Base-by-base conservation (phyloP, 176 grass and related monocot species). In the Oryza rufipogon region DNA sequence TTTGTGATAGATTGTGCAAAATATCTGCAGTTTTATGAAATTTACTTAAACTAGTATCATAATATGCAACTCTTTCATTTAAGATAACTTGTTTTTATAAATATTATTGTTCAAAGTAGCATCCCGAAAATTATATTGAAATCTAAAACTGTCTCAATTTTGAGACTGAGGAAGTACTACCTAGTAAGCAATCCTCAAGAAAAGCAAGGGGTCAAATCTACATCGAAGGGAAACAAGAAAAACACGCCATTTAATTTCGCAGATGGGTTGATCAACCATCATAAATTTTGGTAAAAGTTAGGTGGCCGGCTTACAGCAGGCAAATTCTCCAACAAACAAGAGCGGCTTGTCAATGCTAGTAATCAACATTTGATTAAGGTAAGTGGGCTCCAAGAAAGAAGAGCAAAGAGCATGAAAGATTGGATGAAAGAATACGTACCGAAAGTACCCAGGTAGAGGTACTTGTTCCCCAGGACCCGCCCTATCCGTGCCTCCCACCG, bases 401-500 rank as follows among this genome's bases (percentile, higher is more conserved):
- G 70, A 42, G 13, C 66, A 86, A 86, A 78, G 78, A 78, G 68
- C 26, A 74, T 82, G 88, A 63, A 58, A 58, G 52, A 7, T 58
- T 58, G 52, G 52, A 20, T 58, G 52, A 17, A 63, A 63, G 58
- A 9, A 63, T 23, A 44, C 87, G 60, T 91, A 98, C 96, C 80
- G 70, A 92, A 98, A 70, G 96, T 98, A 74, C 96, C 96, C 56
- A 98, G 32, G 71, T 95, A 98, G 64, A 96, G 91, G 80, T 99
- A 99, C 75, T 99, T 99, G 80, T 94, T 96, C 48, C 96, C 93
- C 26, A 91, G 80, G 33, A 94, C 93, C 63, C 91, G 71, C 48
- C 96, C 93, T 48, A 96, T 94, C 17, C 96, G 87, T 2, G 96
- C 96, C 69, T 99, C 96, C 96, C 96, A 99, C 60, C 96, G 87